Percentiles rank a stretch among this genome's conserved stretches.
These are phyloP conservation scores for Mycena crocata DNA, from an alignment of 768 basidiomycete species.

Conservation along the genomic window DNA sequence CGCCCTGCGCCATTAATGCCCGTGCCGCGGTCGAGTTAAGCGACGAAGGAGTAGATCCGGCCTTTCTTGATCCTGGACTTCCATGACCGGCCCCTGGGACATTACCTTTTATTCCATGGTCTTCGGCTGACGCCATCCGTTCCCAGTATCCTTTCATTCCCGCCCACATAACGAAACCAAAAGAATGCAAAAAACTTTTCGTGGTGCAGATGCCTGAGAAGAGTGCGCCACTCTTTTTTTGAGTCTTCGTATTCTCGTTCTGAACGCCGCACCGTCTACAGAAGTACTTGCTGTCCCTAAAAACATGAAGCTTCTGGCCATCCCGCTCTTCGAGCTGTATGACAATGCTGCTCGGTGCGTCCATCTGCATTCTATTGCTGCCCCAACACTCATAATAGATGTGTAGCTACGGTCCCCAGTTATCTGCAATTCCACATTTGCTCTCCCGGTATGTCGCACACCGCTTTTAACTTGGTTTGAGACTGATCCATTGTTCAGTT, in stretches of 20 bases:
- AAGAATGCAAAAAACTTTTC: constrained; percentile 97
- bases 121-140: neutral
- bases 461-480: neutral
- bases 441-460: constrained; percentile 73
- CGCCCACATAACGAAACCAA: constrained; percentile 96
- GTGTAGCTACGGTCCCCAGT: constrained; percentile 87
- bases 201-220: constrained; percentile 95
- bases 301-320: constrained; percentile 98
- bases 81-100: too few relatives aligned
- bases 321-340: constrained; percentile 96
- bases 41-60: constrained; percentile 20
- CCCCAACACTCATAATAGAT: neutral
- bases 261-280: constrained; percentile 50
- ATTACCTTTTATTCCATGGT: neutral
- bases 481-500: constrained; percentile 63
- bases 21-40: constrained; percentile 7
- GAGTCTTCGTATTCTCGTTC: neutral
- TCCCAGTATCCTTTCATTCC: constrained; percentile 91
- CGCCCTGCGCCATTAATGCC: constrained; percentile 18
- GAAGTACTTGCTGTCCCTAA: constrained; percentile 97
- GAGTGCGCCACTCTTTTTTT: constrained; percentile 66
- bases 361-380: neutral
- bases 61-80: neutral
- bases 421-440: constrained; percentile 93
- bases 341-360: constrained; percentile 91